phyloP scores from a whole-genome alignment of 257 asterid genomes.

The Salvia splendens region DNA sequence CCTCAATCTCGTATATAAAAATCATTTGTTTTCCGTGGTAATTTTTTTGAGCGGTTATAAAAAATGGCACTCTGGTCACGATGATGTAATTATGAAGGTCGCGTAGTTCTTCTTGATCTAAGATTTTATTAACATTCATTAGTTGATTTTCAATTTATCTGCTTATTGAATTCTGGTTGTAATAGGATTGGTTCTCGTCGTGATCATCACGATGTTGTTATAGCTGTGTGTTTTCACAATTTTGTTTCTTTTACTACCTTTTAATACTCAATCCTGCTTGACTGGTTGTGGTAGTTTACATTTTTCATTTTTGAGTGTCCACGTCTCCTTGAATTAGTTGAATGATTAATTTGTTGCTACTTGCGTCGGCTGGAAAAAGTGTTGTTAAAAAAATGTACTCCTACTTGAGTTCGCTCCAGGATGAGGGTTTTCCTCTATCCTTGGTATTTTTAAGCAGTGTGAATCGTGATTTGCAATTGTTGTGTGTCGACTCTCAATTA shows the following conservation, averaged over 20 bases:
- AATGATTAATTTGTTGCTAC: background rate
- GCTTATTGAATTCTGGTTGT: background rate
- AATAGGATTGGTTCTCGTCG: slow-evolving; percentile 1
- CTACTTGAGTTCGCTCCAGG: background rate
- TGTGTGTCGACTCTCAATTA: background rate
- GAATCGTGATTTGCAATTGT: background rate
- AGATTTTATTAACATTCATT: slow-evolving; percentile 13
- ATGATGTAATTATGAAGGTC: slow-evolving; percentile 13
- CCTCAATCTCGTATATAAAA: background rate
- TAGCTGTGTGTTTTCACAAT: slow-evolving; percentile 2
- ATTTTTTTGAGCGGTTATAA: slow-evolving; percentile 12
- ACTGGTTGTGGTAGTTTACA: slow-evolving; percentile 7
- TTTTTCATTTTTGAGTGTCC: background rate
- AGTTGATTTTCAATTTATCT: slow-evolving; percentile 21
- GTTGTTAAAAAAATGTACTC: slow-evolving; percentile 1
- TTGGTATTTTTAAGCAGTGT: background rate
- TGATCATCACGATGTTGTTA: slow-evolving; percentile 6
- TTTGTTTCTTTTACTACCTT: background rate
- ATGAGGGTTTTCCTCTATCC: background rate
- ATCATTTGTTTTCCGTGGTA: background rate
- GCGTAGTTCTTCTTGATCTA: slow-evolving; percentile 18
- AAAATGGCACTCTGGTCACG: slow-evolving; percentile 25
- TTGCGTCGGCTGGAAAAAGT: background rate
- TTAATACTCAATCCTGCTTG: background rate
- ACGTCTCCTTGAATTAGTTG: background rate